Evolutionary conservation across 2,329 filamentous ascomycete genomes (phyloP), one percentile per base, ranked within the genome.

Genomic region (Trichophyton simii): DNA sequence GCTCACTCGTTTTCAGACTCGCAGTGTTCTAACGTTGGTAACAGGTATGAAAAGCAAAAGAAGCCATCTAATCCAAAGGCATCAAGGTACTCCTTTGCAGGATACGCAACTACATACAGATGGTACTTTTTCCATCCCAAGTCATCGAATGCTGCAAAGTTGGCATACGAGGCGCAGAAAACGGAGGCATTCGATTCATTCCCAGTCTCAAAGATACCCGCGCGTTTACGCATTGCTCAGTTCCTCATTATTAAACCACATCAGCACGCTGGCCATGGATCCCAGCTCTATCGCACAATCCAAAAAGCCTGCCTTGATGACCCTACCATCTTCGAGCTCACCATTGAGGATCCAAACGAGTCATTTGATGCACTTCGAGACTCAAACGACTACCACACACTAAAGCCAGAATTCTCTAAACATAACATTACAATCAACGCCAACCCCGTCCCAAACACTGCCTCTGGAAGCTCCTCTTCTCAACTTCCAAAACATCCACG

Each of bases 191-290:
- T 59, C 62, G 71, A 66, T 68, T 65, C 72, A 59, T 70, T 80
- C 57, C 70, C 74, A n/a, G 77, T 86, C 65, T 72, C 82, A 3
- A 77, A 86, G 57, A 80, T 91, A 1, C 87, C 89, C 11, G 87
- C 87, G 67, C 85, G 92, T 44, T 84, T 89, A 63, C 83, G 95
- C 52, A 89, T 99, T 66, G 95, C 92, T 0, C 94, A 99, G 72
- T 97, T 97, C 73, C 71, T 99, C 63, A 86, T 99, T 65, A 79
- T 99, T 9, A 91, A 91, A 1, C 87, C 90, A 4, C 95, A 90
- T 73, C 91, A 96, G 71, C 81, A 83, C 64, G 83, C 85, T 64
- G 91, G 91, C 15, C 85, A 92, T 58, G 94, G 92, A 41, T 82
- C 85, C 9, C 81, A 84, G 48, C 83, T 99, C 44, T 99, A 97